Base-by-base conservation (phyloP, 2,329 filamentous ascomycete species). In the Lachnellula cervina region DNA sequence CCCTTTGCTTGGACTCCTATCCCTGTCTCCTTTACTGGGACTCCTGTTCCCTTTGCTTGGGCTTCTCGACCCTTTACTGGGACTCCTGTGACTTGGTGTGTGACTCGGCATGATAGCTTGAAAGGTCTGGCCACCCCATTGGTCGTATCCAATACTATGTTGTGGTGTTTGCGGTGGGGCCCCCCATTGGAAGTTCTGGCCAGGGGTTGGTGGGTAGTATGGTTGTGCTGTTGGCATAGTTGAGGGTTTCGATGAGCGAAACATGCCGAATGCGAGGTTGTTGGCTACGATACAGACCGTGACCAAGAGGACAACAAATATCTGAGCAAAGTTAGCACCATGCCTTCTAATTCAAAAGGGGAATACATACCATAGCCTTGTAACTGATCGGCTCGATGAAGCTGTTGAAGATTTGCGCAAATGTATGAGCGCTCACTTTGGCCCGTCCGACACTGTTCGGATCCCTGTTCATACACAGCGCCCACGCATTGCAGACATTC, bases 361-460 rank as follows among this genome's bases (percentile, higher is more conserved):
- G 21, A 25, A 35, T 28, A 71, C 75, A 59, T 77, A 84, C 82
- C 78, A 89, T 86, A 11, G 84, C 82, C 72, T 97, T 97, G 72
- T 90, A 87, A 61, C 88, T 90, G 71, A 97, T 92, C 5, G 89
- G 86, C 65, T 96, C 90, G 4, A 96, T 86, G 70, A 97, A 97
- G 66, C 88, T 87, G 70, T 97, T 97, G 72, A 97, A 87, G 42
- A 99, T 96, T 68, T 90, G 84, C 0, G 93, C 93, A 68, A 97
- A 88, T 25, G 92, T 94, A 67, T 89, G 87, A 5, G 90, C 92
- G 17, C 88, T 90, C 40, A 96, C 84, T 66, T 86, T 87, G 43
- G 93, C 87, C 38, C 87, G 80, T 62, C 89, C 91, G 54, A 96
- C 84, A 54, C 84, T 83, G 45, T 85, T 79, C 0, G 91, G 86